These are phyloP conservation scores for Umbilicus rupestris DNA, from an alignment of 164 flowering plant genomes.

Conservation along the genomic window DNA sequence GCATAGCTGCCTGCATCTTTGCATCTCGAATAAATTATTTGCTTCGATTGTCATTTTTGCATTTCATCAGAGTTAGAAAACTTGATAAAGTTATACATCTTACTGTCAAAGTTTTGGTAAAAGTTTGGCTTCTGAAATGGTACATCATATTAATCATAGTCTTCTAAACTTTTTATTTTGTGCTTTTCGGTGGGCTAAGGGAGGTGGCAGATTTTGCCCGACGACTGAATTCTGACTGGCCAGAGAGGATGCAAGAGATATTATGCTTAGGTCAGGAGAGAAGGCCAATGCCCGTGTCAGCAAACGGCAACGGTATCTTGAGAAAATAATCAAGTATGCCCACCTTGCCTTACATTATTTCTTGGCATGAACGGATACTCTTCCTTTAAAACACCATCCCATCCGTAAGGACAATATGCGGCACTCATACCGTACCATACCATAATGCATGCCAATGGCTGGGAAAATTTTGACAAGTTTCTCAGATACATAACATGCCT, in stretches of 20 bases:
- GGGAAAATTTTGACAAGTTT: not conserved
- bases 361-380: no score
- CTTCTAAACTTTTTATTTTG: not conserved
- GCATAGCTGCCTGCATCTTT: slow-evolving; percentile 4
- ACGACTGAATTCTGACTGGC: slow-evolving; percentile 79
- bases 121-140: not conserved
- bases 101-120: not conserved
- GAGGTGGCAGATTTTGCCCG: slow-evolving; percentile 88
- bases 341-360: not conserved
- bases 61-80: not conserved
- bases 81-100: no score
- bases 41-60: not conserved
- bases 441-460: not conserved
- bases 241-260: slow-evolving; percentile 69
- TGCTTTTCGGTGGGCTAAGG: slow-evolving; percentile 22
- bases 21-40: not conserved
- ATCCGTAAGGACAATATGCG: not conserved
- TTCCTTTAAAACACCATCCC: not conserved
- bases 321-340: slow-evolving; percentile 35
- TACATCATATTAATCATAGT: not conserved
- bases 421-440: not conserved
- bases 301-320: slow-evolving; percentile 41
- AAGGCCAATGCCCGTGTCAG: slow-evolving; percentile 27
- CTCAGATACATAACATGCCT: not conserved
- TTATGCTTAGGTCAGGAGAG: slow-evolving; percentile 48